Base-by-base conservation (phyloP, 805 yeast genomes). In the Suhomyces pyralidae region DNA sequence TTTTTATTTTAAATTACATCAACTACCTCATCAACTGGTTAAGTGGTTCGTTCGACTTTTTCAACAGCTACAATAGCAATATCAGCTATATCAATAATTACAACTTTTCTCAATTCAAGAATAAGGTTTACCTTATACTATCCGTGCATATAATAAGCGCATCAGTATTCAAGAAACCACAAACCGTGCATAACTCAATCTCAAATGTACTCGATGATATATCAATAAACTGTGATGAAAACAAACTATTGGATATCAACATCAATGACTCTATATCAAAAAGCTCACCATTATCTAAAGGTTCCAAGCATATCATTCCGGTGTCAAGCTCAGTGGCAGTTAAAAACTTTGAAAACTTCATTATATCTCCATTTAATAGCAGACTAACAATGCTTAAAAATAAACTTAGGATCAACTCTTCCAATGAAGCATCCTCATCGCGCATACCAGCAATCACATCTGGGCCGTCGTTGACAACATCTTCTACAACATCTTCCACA, bases 271-370 rank as follows among this genome's bases (percentile, higher is more conserved):
- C 49, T 6, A 15, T 45, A n/a, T 15, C 48, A 5, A 45, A 36
- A 17, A 26, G 34, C 10, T 42, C 48, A 20, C 47, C 45, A 7
- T 9, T 20, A 24, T 30, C 34, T 2, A 43, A n/a, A 10, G 24
- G 26, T 45, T 17, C 40, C 20, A 43, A 51, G 12, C 38, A 42
- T 12, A 20, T 28, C 5, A 34, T 45, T 20, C 45, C 45, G 24
- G 24, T 40, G 32, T 22, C 53, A 42, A 52, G 43, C 36, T 50
- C 54, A n/a, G 46, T 57, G 3, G 58, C 58, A 10, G 45, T 50
- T 38, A 51, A 57, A 30, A 57, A 57, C 45, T 57, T 57, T 49
- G 58, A 55, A 30, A 55, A 53, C 49, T 55, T 57, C 30, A 52
- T 57, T 46, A 52, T 52, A 19, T 52, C 52, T 15, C 55, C 57